Evolutionary conservation across 1,139 yeast species (phyloP), one percentile per base, ranked within the genome.

Genomic region (Pichia sp.): DNA sequence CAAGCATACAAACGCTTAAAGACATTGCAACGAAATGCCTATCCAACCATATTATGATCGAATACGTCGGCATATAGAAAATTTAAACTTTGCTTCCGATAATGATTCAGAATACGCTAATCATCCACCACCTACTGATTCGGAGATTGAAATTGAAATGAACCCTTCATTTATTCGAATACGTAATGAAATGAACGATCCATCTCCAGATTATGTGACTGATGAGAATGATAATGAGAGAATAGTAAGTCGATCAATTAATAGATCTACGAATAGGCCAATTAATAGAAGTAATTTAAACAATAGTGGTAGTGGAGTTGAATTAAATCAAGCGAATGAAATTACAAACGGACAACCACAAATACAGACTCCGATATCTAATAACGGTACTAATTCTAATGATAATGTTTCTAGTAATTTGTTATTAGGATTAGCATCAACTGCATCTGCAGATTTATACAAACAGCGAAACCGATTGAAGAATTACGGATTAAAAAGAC

Each of bases 401-500:
- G 20, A 39, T 13, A 25, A 16, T 13, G 13, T 10, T 10, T 23
- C 18, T 5, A 24, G 30, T 10, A 41, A 29, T 28, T 32, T 51
- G n/a, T 42, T 53, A 9, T 47, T 47, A 31, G 59, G 59, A 2
- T 32, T 48, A 1, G 43, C 47, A n/a, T 54, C 60, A n/a, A 54
- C 55, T 2, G 57, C 61, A 8, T 50, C 54, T 16, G 49, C 49
- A 22, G 55, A 54, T 31, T 38, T 57, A 19, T 55, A 56, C 24
- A 37, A 35, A 18, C 60, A 59, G 33, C 48, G 54, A 34, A 53
- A 56, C 27, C 56, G 61, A 25, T 61, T 81, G 37, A 81, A 80
- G 55, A 66, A 67, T 32, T 61, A 81, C 32, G 89, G 89, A 0
- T 65, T 81, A 41, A 76, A 76, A 52, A 74, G 82, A 46, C 66